Evolutionary conservation across 164 flowering plant genomes (phyloP), one percentile per base, ranked within the genome.

Genomic region (Akebia trifoliata): DNA sequence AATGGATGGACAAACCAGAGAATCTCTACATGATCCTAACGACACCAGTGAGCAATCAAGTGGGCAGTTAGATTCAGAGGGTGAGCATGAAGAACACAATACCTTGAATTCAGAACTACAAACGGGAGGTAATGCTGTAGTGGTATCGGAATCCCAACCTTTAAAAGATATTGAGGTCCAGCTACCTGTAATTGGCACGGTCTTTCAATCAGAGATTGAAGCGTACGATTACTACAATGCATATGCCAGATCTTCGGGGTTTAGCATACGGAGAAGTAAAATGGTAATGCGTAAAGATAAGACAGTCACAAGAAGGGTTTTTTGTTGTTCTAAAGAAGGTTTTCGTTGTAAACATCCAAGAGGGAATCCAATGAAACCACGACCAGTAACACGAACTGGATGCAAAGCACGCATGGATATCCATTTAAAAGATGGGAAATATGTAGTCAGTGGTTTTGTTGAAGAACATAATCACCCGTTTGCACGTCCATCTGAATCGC

Each of bases 301-400:
- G 43, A 58, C 53, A 34, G 36, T 58, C 20, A 32, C 61, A 4
- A 58, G 61, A 44, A 46, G 61, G n/a, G 42, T 58, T 22, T 44
- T 61, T 44, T 53, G 50, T 45, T 61, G 65, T 35, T 61, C 65
- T 6, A 61, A 44, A 43, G 65, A 61, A 54, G 65, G 59, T 39
- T 61, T 35, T 21, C 52, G 59, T 20, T 36, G 59, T 45, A 46
- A 29, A 35, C 54, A 55, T 54, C 49, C 51, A 29, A 62, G 65
- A 40, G 58, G 59, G 4, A 24, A 40, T 59, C 40, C 62, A 25
- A 12, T 59, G 43, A 59, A 59, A 35, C n/a, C 62, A 0, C 29
- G 62, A 28, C 54, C 65, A 36, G 25, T 20, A 37, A 62, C 65
- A 46, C 51, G 65, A 20, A 38, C 39, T 3, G 59, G 42, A 36